Base-by-base conservation (phyloP, 768 basidiomycete species). In the Candolleomyces efflorescens region DNA sequence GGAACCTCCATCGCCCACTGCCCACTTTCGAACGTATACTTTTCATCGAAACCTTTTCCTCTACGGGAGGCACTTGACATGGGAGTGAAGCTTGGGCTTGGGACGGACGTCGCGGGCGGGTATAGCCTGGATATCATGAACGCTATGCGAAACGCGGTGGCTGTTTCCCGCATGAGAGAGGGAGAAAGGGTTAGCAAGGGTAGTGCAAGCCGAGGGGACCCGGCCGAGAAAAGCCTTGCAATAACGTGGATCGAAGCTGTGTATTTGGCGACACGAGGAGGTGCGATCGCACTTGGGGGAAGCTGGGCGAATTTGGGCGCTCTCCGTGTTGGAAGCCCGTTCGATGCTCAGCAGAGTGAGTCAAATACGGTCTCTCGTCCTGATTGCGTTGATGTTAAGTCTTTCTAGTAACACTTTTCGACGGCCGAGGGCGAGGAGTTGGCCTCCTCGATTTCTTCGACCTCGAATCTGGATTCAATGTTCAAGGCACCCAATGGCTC, bases 11-110 rank as follows among this genome's bases (percentile, higher is more conserved):
- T 95, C 20, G 90, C 93, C 0, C 91, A 93, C 63, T 96, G 94
- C 69, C 94, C 94, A 0, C 76, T 96, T 12, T 94, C 92, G 0
- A 95, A 96, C 66, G 79, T 82, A 2, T 96, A 95, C 71, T 93
- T 95, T 70, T 93, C 90, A 0, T 79, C 83, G 12, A 74, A 80
- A 54, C 82, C 86, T 0, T 87, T 92, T 65, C 80, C 78, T 2
- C 73, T 90, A 36, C 82, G 85, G 32, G 90, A 92, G 68, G 90
- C 90, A 3, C 73, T 94, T 44, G 71, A 79, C 45, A 70, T 68
- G 26, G 80, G 78, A 0, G 84, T 93, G 27, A 80, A 76, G 24
- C 82, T 95, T 11, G 94, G 93, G 0, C 79, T 96, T 1, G 94
- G 94, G 2, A 85, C 86, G 20, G 94, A 96, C 62, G 75, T 95